Conservation (phyloP, 495 filamentous ascomycete genomes). For the Pyronema domesticum region DNA sequence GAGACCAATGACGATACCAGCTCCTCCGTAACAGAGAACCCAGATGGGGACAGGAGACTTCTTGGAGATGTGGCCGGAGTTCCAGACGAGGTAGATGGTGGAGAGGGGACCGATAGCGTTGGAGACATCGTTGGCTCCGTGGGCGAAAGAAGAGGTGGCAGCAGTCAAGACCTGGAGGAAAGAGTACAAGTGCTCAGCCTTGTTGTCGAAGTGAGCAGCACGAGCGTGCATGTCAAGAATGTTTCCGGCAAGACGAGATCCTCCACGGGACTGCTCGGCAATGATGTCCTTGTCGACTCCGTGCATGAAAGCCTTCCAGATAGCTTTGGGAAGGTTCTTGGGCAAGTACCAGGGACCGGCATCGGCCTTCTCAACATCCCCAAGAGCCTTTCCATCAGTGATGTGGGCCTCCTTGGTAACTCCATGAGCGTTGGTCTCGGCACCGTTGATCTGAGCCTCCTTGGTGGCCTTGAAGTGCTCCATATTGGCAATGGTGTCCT, state of each 20-base stretch:
- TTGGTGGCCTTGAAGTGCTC: slow-evolving; percentile 8
- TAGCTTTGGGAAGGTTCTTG: slow-evolving; percentile 29
- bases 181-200: slow-evolving; percentile 58
- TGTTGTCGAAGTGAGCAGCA: slow-evolving; percentile 52
- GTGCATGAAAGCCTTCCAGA: slow-evolving; percentile 35
- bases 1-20: slow-evolving; percentile 41
- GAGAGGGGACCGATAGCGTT: slow-evolving; percentile 62
- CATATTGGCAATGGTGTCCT: slow-evolving; percentile 9
- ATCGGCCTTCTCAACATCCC: slow-evolving; percentile 15
- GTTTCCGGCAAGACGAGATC: slow-evolving; percentile 33
- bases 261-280: slow-evolving; percentile 25
- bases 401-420: slow-evolving; percentile 8
- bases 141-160: slow-evolving; percentile 56
- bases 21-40: slow-evolving; percentile 44
- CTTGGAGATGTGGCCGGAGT: slow-evolving; percentile 28
- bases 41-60: slow-evolving; percentile 46
- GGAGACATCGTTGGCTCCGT: slow-evolving; percentile 64
- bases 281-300: slow-evolving; percentile 46
- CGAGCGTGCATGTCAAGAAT: slow-evolving; percentile 41
- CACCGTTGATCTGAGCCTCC: slow-evolving; percentile 19
- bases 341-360: slow-evolving; percentile 26
- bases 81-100: slow-evolving; percentile 52
- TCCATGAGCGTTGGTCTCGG: slow-evolving; percentile 18
- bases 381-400: slow-evolving; percentile 10
- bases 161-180: slow-evolving; percentile 61